Conservation (phyloP, 176 grass and related monocot genomes). For the Hordeum marinum region DNA sequence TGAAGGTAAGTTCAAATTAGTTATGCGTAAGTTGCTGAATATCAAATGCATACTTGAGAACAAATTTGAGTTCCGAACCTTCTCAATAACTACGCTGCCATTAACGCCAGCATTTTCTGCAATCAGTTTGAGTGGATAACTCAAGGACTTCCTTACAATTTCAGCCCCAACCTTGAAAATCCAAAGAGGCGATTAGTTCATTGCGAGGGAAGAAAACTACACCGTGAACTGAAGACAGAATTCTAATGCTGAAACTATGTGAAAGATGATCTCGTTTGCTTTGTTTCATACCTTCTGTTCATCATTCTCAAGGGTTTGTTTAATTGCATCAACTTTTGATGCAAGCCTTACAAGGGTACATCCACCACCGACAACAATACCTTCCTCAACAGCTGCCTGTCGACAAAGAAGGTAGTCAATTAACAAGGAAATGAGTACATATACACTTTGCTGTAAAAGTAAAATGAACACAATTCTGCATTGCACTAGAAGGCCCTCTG, state of each 20-base stretch:
- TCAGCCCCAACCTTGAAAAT: constrained; percentile 69
- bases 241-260: neutral
- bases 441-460: too few relatives aligned
- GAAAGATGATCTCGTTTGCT: neutral
- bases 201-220: neutral
- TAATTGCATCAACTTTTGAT: constrained; percentile 78
- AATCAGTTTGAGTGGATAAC: constrained; percentile 87
- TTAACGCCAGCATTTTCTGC: constrained; percentile 88
- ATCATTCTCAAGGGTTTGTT: constrained; percentile 77
- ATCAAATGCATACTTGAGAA: neutral
- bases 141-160: constrained; percentile 73
- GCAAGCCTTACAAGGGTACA: constrained; percentile 85
- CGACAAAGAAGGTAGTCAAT: neutral
- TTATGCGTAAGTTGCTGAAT: neutral
- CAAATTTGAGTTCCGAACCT: constrained; percentile 30
- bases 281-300: constrained; percentile 66
- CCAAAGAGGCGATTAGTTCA: neutral
- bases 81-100: constrained; percentile 81
- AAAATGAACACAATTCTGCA: neutral
- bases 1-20: neutral
- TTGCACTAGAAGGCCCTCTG: neutral
- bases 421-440: neutral
- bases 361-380: constrained; percentile 88
- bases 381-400: constrained; percentile 89
- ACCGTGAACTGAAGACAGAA: neutral